Base-by-base conservation (phyloP, 2,329 filamentous ascomycete genomes). In the Ascochyta fabae region DNA sequence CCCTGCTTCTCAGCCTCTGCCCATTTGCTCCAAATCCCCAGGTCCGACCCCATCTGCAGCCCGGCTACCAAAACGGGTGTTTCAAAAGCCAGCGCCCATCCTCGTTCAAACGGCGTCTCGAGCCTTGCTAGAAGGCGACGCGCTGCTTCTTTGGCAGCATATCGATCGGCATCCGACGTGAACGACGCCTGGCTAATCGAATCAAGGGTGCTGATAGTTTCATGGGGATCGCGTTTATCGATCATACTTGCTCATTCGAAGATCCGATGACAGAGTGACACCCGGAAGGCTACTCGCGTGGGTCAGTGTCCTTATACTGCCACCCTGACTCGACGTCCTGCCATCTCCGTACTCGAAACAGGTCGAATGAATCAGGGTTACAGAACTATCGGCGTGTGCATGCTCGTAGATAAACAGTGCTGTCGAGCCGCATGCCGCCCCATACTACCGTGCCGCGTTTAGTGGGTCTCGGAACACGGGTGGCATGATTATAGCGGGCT, bases 81-180 rank as follows among this genome's bases (percentile, higher is more conserved):
- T 22, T 53, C 54, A 10, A 57, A 57, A 12, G 39, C 35, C 24
- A 58, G 13, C 8, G 36, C 10, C 55, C 45, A 55, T 33, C 45
- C 45, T 29, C 44, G 34, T 16, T 55, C 51, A 31, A 58, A 58
- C 2, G 51, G 51, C 3, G 45, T 51, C 22, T 58, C 45, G 8
- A 58, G 55, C 15, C 40, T 42, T n/a, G 48, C 38, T n/a, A 58
- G 35, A 1, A 58, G 48, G 6, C 50, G 51, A n/a, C 51, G 43
- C 27, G 35, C 51, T 49, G 55, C 50, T 42, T 58, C 55, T 47
- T 55, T 58, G 5, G 45, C 51, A 9, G 43, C 51, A 31, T 46
- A 58, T 15, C 51, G 43, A 16, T 58, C 45, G 16, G 40, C 45
- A 31, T 58, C 51, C 3, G 50, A 27, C 33, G 16, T 12, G 24